Percentiles rank a stretch among this genome's conserved stretches.
These are phyloP conservation scores for Chlorella sp. DNA, from an alignment of 139 green algal genomes.

Conservation along the genomic window DNA sequence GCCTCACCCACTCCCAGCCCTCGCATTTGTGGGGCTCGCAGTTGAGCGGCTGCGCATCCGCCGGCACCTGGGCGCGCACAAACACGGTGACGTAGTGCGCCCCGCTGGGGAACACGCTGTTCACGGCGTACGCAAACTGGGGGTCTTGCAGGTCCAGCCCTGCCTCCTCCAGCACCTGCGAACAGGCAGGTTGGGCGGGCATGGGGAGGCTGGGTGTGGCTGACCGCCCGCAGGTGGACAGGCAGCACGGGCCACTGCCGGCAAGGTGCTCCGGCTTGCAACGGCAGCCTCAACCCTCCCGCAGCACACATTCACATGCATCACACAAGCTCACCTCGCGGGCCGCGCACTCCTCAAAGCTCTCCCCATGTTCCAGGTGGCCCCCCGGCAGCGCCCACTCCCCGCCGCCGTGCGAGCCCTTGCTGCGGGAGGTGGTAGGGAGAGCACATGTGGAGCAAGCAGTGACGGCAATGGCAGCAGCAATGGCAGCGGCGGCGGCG, in stretches of 20 bases:
- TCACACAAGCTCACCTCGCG: conserved; percentile 47
- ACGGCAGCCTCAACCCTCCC: no score
- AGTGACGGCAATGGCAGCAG: no score
- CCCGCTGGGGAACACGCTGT: conserved; percentile 42
- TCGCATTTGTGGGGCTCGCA: conserved; percentile 42
- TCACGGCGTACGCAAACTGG: conserved; percentile 44
- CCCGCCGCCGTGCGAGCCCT: conserved; percentile 51
- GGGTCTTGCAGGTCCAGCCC: conserved; percentile 27
- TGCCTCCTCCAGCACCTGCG: conserved; percentile 56
- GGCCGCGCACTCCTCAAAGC: conserved; percentile 56
- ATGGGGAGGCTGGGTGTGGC: no score
- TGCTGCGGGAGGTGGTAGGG: conserved; percentile 38
- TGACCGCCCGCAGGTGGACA: no score
- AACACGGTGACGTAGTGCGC: conserved; percentile 73
- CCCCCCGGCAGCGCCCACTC: conserved; percentile 70
- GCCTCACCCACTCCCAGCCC: conserved; percentile 40
- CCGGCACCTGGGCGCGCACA: conserved; percentile 44
- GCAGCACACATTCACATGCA: no score
- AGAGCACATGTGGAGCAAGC: no score
- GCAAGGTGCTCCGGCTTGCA: no score
- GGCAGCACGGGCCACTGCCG: not conserved
- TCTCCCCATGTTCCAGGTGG: conserved; percentile 67
- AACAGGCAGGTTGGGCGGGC: no score
- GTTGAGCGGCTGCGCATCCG: conserved; percentile 12
- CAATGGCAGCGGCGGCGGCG: no score